Percentiles rank a stretch among this genome's conserved stretches.
Conservation (phyloP, 1,139 yeast genomes). For the Zygotorulaspora mrakii region DNA sequence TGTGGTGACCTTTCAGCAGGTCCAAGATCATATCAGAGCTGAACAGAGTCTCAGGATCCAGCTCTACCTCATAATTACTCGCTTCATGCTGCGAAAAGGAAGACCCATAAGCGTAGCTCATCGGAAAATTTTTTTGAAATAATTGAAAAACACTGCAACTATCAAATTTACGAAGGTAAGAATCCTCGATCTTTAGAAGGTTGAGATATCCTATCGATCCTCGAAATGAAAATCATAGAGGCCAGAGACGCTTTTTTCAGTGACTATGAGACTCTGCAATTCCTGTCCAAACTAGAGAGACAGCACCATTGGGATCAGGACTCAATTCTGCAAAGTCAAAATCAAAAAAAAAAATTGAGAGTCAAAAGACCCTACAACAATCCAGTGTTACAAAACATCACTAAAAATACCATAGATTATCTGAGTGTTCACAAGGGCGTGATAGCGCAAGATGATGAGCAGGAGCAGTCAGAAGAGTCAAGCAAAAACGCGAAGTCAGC, state of each 20-base stretch:
- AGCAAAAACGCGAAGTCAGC: constrained; percentile 20
- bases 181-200: not conserved
- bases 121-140: no score
- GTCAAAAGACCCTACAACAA: constrained; percentile 35
- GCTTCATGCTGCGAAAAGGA: no score
- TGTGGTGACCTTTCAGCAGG: no score
- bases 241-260: constrained; percentile 35
- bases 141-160: no score
- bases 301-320: constrained; percentile 40
- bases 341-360: constrained; percentile 35
- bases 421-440: constrained; percentile 34
- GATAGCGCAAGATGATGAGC: constrained; percentile 23
- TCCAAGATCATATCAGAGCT: no score
- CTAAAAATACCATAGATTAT: constrained; percentile 52
- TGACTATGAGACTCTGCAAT: constrained; percentile 38
- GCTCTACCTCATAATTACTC: no score
- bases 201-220: not conserved
- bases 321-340: constrained; percentile 18
- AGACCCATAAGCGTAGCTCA: no score
- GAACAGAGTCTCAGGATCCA: no score
- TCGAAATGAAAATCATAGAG: constrained; percentile 33
- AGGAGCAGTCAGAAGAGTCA: constrained; percentile 13
- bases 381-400: constrained; percentile 60
- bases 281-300: constrained; percentile 35
- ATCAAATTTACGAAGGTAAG: no score